Evolutionary conservation across 108 stramenopile species (phyloP), one percentile per base, ranked within the genome.

Genomic region (Ochromonas danica): DNA sequence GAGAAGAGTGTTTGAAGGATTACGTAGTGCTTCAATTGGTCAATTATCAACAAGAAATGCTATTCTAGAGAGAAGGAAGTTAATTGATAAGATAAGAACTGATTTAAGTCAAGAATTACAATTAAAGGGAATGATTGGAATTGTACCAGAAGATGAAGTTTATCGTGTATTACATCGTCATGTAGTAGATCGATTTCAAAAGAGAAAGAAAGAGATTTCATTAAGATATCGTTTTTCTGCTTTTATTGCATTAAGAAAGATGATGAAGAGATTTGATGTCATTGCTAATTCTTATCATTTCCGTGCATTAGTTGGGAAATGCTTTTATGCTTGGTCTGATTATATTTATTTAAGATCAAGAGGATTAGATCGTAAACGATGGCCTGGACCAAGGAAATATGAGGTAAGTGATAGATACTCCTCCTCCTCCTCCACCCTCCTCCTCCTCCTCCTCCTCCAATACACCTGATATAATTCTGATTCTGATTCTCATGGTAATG

Each of bases 271-370:
- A n/a, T n/a, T n/a, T n/a, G n/a, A n/a, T n/a, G n/a, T n/a, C n/a
- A n/a, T n/a, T 14, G 45, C 25, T 30, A 41, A 22, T 6, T 25
- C 36, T 14, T 60, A 75, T 27, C 72, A 33, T 10, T 75, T 75
- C 41, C 14, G 31, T 45, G 10, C 3, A 42, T 42, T 57, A 10
- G 72, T 41, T 27, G 72, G 72, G 27, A 75, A 33, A 33, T 75
- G 72, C 31, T 75, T 75, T 33, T 75, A 75, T 75, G 72, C 72
- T 45, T 75, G 72, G 72, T 75, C 72, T 33, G 72, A 75, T 60
- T 75, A 60, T 45, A 42, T 41, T 10, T 75, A 75, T 75, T 27
- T 60, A 25, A 33, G 6, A 14, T 17, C n/a, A 60, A 6, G 17
- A 14, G 72, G 72, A 27, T 60, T 75, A 33, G 72, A 75, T 57